These are phyloP conservation scores for Exophiala alcalophila DNA, from an alignment of 2,329 filamentous ascomycete genomes.

Conservation along the genomic window DNA sequence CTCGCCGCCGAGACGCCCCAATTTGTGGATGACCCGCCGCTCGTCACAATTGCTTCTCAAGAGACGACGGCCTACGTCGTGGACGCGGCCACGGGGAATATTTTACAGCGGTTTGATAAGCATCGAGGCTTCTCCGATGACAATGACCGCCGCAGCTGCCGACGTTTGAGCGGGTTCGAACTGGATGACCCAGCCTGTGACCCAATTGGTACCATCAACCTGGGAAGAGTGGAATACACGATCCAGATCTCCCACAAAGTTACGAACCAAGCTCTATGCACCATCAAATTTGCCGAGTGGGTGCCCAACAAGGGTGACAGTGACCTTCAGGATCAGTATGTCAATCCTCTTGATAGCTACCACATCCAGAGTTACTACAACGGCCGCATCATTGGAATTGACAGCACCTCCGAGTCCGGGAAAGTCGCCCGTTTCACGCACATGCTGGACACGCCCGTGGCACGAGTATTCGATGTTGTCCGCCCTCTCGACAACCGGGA, in stretches of 20 bases:
- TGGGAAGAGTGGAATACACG: conserved; percentile 86
- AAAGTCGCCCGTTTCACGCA: conserved; percentile 55
- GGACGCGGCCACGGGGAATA: conserved; percentile 77
- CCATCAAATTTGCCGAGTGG: conserved; percentile 92
- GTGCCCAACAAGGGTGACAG: conserved; percentile 84
- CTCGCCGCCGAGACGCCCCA: conserved; percentile 83
- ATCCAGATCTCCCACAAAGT: conserved; percentile 76
- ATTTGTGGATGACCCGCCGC: conserved; percentile 64
- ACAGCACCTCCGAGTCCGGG: conserved; percentile 56
- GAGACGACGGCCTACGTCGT: conserved; percentile 85
- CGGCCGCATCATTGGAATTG: conserved; percentile 77
- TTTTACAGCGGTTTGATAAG: conserved; percentile 78
- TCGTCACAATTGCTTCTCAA: conserved; percentile 89
- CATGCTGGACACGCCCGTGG: conserved; percentile 72
- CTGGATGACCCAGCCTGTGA: conserved; percentile 69
- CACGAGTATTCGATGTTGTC: conserved; percentile 83
- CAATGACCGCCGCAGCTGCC: conserved; percentile 63
- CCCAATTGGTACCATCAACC: conserved; percentile 72
- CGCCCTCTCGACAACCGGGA: conserved; percentile 68
- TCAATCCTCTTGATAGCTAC: conserved; percentile 73
- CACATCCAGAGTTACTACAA: conserved; percentile 88
- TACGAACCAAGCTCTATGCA: conserved; percentile 74
- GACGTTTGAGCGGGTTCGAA: conserved; percentile 61
- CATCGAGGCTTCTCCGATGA: conserved; percentile 20
- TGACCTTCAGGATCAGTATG: conserved; percentile 82